phyloP scores from a whole-genome alignment of 345 rosid species.

The Toxicodendron radicans region DNA sequence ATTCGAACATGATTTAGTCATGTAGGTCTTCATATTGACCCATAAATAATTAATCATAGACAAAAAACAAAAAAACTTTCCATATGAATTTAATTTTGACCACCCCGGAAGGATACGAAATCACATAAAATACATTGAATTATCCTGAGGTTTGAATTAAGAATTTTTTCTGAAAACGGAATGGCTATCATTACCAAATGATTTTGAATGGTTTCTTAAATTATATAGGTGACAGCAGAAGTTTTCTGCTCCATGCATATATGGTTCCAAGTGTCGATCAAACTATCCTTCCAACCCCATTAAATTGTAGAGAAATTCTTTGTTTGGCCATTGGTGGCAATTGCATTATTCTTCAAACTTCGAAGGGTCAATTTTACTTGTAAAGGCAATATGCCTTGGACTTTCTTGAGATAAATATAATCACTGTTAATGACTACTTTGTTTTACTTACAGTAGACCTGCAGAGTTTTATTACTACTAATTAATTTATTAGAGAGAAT shows the following conservation, averaged over 20 bases:
- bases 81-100: neutral
- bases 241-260: too few species aligned
- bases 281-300: too few species aligned
- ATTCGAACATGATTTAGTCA: slow-evolving; percentile 14
- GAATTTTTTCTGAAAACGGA: neutral
- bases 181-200: neutral
- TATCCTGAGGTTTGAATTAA: neutral
- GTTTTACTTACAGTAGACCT: too few species aligned
- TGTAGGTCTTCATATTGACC: neutral
- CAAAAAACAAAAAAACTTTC: neutral
- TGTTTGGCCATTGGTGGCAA: neutral
- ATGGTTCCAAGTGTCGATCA: too few species aligned
- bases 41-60: neutral
- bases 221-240: too few species aligned
- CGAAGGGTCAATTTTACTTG: slow-evolving; percentile 6
- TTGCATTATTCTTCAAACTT: too few species aligned
- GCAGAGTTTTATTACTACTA: too few species aligned
- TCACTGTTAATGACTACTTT: too few species aligned
- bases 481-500: too few species aligned
- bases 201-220: neutral
- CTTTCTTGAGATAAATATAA: neutral
- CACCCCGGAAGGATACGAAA: neutral
- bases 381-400: slow-evolving; percentile 20
- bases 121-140: neutral
- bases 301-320: neutral